A percentile compares a stretch with the other conserved stretches of the same genome.
phyloP scores from a whole-genome alignment of 2,329 filamentous ascomycete species.

The Rugonectria rugulosa region DNA sequence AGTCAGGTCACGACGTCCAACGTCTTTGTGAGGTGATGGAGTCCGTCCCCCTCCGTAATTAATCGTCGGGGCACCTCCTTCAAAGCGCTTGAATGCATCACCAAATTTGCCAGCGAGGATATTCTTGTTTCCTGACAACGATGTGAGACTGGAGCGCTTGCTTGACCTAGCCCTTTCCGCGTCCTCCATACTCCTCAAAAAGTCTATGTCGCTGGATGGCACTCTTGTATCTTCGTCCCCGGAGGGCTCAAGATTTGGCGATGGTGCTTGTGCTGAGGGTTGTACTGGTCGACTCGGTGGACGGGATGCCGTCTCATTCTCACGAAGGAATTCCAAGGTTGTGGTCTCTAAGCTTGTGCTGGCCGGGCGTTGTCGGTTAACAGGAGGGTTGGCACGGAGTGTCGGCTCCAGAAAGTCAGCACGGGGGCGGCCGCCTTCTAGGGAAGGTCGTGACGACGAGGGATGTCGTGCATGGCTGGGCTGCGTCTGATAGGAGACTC shows the following conservation, averaged over 20 bases:
- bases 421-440: constrained; percentile 39
- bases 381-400: constrained; percentile 42
- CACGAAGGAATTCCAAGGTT: constrained; percentile 78
- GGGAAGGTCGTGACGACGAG: constrained; percentile 36
- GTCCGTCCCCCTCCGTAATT: constrained; percentile 46
- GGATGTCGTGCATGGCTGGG: constrained; percentile 38
- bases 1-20: constrained; percentile 62
- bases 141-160: constrained; percentile 78
- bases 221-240: constrained; percentile 32
- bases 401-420: constrained; percentile 36
- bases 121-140: constrained; percentile 77
- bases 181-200: constrained; percentile 78
- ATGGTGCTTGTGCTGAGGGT: constrained; percentile 45
- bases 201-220: constrained; percentile 78
- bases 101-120: constrained; percentile 89
- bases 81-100: constrained; percentile 92
- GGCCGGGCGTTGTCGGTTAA: constrained; percentile 70
- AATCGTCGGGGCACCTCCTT: constrained; percentile 57
- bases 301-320: constrained; percentile 68
- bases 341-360: constrained; percentile 87
- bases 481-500: constrained; percentile 37
- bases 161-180: constrained; percentile 57
- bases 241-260: constrained; percentile 50
- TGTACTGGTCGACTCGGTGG: constrained; percentile 42
- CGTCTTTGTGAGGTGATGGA: constrained; percentile 58